Base-by-base conservation (phyloP, 352 stramenopile species). In the Phytophthora meadii region DNA sequence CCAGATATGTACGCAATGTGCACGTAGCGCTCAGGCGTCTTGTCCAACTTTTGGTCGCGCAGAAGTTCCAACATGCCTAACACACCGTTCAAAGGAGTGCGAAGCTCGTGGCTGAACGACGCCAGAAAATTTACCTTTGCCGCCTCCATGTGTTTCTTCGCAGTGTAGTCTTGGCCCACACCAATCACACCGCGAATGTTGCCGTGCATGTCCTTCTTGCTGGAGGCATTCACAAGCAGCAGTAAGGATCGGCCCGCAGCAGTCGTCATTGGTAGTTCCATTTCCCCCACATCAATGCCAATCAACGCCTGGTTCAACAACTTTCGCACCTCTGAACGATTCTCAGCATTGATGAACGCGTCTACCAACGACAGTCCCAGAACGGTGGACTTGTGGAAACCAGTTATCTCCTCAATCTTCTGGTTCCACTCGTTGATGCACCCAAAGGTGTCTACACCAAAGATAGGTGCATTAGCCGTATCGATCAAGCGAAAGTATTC, bases 141-240 rank as follows among this genome's bases (percentile, higher is more conserved):
- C 8, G 79, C 72, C 53, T 91, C 81, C 82, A 89, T 89, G 47
- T 88, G 77, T 52, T 86, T 88, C 54, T 86, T 87, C 8, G 80
- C 82, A 12, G 92, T 97, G 47, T 97, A 89, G 68, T 97, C 91
- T 76, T 97, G 90, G 0, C 86, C 89, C 39, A 97, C 87, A 14
- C 82, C 83, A 50, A 97, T 92, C 4, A 96, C 89, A 59, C 90
- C 92, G 11, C 94, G 80, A 61, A 97, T 86, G 56, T 93, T 93
- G 27, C 89, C 87, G 30, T 95, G 84, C 72, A 87, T 87, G 56
- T 97, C 88, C 28, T 92, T 89, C 54, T 92, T 90, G 22, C 82
- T 90, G 0, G 80, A 89, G 32, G 81, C 80, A 57, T 89, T 90
- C 44, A 89, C 82, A 30, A 89, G 61, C 56, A 89, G 25, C 9